Percentiles rank a stretch among this genome's conserved stretches.
Conservation (phyloP, 768 basidiomycete species). For the Baorangia bicolor region DNA sequence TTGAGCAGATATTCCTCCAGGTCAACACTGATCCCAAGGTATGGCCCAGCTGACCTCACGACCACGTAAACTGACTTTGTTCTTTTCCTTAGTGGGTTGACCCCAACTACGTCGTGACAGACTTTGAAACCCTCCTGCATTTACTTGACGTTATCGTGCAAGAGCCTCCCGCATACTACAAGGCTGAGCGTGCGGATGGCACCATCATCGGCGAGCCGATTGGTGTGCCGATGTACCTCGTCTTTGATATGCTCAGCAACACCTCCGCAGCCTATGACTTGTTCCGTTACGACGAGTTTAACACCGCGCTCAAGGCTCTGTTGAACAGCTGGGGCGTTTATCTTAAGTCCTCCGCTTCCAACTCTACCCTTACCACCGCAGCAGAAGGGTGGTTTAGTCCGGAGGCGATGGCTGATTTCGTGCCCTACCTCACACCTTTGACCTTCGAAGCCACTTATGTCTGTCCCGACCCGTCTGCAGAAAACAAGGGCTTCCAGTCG, state of each 20-base stretch:
- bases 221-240: conserved; percentile 16
- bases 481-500: too few species aligned
- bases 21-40: conserved; percentile 6
- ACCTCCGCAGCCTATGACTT: conserved; percentile 20
- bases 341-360: background rate
- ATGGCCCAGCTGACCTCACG: background rate
- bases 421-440: too few species aligned
- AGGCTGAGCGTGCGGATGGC: background rate
- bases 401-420: too few species aligned
- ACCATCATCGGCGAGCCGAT: conserved; percentile 16
- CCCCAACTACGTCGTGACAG: background rate
- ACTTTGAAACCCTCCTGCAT: background rate
- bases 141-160: background rate
- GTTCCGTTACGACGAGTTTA: conserved; percentile 10
- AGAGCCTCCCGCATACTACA: conserved; percentile 1
- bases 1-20: background rate
- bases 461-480: too few species aligned
- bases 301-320: background rate
- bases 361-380: background rate
- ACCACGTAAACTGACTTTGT: background rate
- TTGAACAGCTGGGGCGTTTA: conserved; percentile 1
- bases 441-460: too few species aligned
- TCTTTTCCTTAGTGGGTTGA: conserved; percentile 1
- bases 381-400: conserved; percentile 1
- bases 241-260: conserved; percentile 24